Base-by-base conservation (phyloP, 441 rosid species). In the Omphalea diandra region DNA sequence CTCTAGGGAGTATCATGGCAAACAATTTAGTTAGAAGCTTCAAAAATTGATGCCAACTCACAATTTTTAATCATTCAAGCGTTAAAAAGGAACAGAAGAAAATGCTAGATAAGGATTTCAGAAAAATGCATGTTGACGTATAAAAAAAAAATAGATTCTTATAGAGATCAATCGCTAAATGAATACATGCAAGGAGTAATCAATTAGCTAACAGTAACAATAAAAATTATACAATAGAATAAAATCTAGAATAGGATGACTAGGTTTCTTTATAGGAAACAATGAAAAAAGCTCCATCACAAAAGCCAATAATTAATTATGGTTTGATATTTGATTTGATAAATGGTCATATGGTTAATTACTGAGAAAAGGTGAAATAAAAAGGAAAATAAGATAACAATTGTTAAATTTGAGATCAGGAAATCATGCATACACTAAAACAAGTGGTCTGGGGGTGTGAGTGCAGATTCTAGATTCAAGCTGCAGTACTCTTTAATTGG, bases 11-110 rank as follows among this genome's bases (percentile, higher is more conserved):
- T n/a, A n/a, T n/a, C 41, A 41, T 40, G 58, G 41, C 35, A 35
- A 29, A n/a, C n/a, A 63, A 70, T 5, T 43, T 41, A 26, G 56
- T 26, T 41, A 35, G 71, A 66, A 63, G 71, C 20, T 61, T 63
- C 33, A 71, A 36, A 59, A 12, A 57, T 17, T 11, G 41, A 12
- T 38, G 17, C 52, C 20, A 52, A 12, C 43, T 49, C 59, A 71
- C 49, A 46, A 44, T 44, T 56, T n/a, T 20, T 44, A 67, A 74
- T 46, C 38, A 26, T 18, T 17, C 12, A 26, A 63, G 52, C 5
- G 10, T 18, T 18, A 2, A 18, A 7, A 44, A 46, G 7, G 20
- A 49, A 49, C 1, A 38, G 22, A 8, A 14, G 18, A 61, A 61
- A 24, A 5, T 6, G 12, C 14, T 14, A 9, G 65, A 38, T 5